Evolutionary conservation across 169 alveolate genomes (phyloP).

Genomic region (Plasmodium knowlesi): DNA sequence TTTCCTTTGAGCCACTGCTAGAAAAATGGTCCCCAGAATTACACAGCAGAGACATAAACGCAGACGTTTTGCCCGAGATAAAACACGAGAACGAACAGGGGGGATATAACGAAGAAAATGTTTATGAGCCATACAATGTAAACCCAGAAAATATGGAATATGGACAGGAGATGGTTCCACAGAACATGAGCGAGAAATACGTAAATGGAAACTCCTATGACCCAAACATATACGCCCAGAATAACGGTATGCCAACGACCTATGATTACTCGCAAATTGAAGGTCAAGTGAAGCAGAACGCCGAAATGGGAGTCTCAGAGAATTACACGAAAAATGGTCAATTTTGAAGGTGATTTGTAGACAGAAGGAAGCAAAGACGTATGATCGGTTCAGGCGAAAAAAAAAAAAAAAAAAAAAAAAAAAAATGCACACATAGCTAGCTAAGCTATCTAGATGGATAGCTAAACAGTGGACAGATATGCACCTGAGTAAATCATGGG

Average conservation of each 20-base stretch:
- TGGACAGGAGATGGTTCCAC: conserved; percentile 58
- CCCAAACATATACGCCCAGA: conserved; percentile 27
- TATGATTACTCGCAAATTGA: conserved; percentile 82
- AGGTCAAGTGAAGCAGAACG: conserved; percentile 78
- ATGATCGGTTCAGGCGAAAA: background rate
- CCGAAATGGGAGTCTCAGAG: conserved; percentile 80
- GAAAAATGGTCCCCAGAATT: conserved; percentile 89
- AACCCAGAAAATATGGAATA: conserved; percentile 61
- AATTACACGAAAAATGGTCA: conserved; percentile 35
- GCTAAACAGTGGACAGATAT: background rate
- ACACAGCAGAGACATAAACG: conserved; percentile 88
- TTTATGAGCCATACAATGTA: conserved; percentile 48
- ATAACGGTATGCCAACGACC: conserved; percentile 78
- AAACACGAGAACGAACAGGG: conserved; percentile 55
- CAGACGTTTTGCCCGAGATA: conserved; percentile 83
- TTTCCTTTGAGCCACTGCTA: conserved; percentile 88
- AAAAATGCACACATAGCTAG: conserved; percentile 4
- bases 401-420: background rate
- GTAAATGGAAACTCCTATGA: conserved; percentile 54
- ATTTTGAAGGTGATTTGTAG: conserved; percentile 2
- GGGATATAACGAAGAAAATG: conserved; percentile 56
- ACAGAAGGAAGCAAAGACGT: background rate
- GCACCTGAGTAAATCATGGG: background rate
- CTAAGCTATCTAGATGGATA: background rate
- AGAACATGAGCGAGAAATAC: conserved; percentile 48